phyloP scores from a whole-genome alignment of 306 rosid species.

The Canavalia gladiata region DNA sequence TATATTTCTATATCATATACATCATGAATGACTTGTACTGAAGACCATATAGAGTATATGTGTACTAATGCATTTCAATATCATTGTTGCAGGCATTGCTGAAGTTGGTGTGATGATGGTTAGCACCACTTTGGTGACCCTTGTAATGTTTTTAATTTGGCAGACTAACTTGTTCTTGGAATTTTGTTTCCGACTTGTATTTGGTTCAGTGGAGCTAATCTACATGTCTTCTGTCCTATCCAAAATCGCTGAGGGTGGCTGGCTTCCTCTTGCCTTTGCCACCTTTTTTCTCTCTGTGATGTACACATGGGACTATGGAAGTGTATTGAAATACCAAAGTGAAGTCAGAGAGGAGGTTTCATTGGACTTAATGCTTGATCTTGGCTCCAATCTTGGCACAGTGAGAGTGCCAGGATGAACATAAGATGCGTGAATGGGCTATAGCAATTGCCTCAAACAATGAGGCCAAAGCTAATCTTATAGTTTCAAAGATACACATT shows the following conservation, averaged over 20 bases:
- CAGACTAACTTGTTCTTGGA: conserved; percentile 87
- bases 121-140: conserved; percentile 90
- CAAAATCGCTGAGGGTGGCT: conserved; percentile 83
- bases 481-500: conserved; percentile 41
- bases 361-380: conserved; percentile 81
- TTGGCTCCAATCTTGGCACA: conserved; percentile 89
- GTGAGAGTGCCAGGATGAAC: conserved; percentile 87
- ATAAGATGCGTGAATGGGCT: conserved; percentile 63
- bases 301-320: conserved; percentile 99
- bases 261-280: conserved; percentile 97
- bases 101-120: conserved; percentile 99
- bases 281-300: conserved; percentile 81
- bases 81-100: conserved; percentile 80
- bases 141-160: conserved; percentile 96
- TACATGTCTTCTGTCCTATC: conserved; percentile 86
- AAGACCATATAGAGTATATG: background rate
- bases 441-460: conserved; percentile 58
- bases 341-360: conserved; percentile 88
- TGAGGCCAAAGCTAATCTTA: conserved; percentile 39
- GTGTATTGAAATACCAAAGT: conserved; percentile 88
- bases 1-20: background rate
- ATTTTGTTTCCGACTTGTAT: conserved; percentile 70
- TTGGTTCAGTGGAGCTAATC: conserved; percentile 85
- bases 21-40: background rate
- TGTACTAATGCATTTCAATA: conserved; percentile 42